Evolutionary conservation across 108 stramenopile genomes (phyloP), one percentile per base, ranked within the genome.

Genomic region (Pinguiococcus pyrenoidosus): DNA sequence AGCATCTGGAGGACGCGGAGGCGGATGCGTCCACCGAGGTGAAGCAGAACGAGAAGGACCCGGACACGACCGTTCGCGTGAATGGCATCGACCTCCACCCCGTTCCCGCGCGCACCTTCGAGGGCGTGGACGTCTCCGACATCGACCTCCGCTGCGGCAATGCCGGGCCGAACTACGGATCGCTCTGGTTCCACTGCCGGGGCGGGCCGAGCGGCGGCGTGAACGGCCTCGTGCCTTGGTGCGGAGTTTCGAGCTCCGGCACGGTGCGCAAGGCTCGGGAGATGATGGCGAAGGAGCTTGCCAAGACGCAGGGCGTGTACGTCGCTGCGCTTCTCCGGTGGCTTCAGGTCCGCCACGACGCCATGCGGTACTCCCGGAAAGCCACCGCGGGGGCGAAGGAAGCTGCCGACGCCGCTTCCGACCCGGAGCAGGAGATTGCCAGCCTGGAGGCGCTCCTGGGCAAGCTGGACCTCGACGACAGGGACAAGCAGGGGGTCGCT

Each of bases 121-220:
- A 42, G 49, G 18, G 51, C 12, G 51, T 51, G 39, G 27, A 56
- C 13, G 41, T 45, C 18, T 39, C 49, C 35, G 43, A 39, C 27
- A 41, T 54, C 12, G 18, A 53, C 43, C 55, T 56, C 18, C 24
- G 51, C 13, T 92, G 88, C 41, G 75, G 79, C 14, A 93, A 91
- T 54, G 94, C 94, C 4, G 91, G 93, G 51, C 94, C 94, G 3
- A 96, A 96, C 62, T 96, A 96, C 64, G 94, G 94, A 3, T 72
- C 75, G 35, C 44, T 90, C 49, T 93, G 91, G 87, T 89, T 93
- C 59, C 75, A 75, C 44, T 91, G 87, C 51, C 75, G 90, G 23
- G 34, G 20, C 4, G 2, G 17, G 39, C 39, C 21, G 39, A 20
- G 18, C 16, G 16, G 21, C 2, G 39, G 21, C 5, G 9, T 40